Evolutionary conservation across 495 filamentous ascomycete genomes (phyloP), one percentile per base, ranked within the genome.

Genomic region (Penicillium mononematosum): DNA sequence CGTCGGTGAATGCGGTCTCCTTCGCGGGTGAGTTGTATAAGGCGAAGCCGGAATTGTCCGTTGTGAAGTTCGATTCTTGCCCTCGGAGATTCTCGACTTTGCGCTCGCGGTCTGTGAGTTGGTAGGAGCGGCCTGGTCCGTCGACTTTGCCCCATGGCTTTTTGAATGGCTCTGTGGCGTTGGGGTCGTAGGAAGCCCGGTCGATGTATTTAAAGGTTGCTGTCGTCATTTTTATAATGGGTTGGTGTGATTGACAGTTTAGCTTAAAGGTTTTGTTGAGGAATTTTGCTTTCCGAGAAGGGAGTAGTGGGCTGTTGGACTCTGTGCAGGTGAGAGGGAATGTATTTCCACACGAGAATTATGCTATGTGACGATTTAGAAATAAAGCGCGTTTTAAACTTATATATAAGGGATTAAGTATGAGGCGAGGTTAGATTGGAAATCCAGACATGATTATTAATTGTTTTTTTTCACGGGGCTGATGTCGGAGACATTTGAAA

Each of bases 201-300:
- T 61, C 55, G 34, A 61, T 61, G 27, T 61, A 58, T 53, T 54
- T 58, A 55, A 61, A 61, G 3, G 29, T 20, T 34, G 39, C 59
- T 17, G 72, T 73, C 5, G 70, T 67, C 49, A 73, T 59, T 61
- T 61, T 70, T 19, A 14, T 20, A 17, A 29, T 29, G 7, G 8
- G 11, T 12, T 20, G 20, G 3, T 20, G 20, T 22, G 20, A 25
- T 14, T n/a, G 41, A 20, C 12, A 10, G 42, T 16, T n/a, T 39
- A 11, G 11, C 12, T 44, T 16, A 12, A 44, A 44, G n/a, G n/a
- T 17, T n/a, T 17, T 38, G 36, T 17, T 39, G 36, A 39, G 36
- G 36, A 9, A n/a, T 17, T 39, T 39, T 39, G 36, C n/a, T 39
- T 34, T 34, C 31, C 31, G 36, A 38, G n/a, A 6, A 17, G 34